A percentile compares a stretch with the other conserved stretches of the same genome.
phyloP scores from a whole-genome alignment of 257 asterid species.

The Craterostigma plantagineum region DNA sequence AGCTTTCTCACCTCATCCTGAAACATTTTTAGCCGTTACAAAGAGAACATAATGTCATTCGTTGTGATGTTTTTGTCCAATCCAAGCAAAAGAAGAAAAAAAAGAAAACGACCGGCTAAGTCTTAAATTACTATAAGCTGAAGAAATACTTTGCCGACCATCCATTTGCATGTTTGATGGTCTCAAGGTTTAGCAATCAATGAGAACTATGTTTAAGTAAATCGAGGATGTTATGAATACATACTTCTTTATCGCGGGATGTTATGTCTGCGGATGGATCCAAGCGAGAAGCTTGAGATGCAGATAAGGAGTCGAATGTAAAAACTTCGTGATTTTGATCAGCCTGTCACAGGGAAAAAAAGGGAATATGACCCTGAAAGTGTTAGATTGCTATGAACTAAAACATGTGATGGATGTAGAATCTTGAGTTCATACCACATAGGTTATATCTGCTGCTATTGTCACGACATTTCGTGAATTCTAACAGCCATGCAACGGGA shows the following conservation, averaged over 20 bases:
- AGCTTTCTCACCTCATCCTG: constrained; percentile 27
- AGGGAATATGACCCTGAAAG: neutral
- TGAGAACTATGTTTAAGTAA: no score
- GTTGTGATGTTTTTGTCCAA: no score
- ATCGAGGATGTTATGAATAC: constrained; percentile 7
- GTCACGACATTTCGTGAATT: no score
- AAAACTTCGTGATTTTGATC: constrained; percentile 17
- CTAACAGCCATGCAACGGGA: no score
- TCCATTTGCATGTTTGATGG: no score
- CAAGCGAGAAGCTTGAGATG: constrained; percentile 18
- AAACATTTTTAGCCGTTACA: constrained; percentile 5
- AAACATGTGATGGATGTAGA: constrained; percentile 1
- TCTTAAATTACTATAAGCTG: no score
- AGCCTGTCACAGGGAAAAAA: constrained; percentile 18
- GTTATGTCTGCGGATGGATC: constrained; percentile 17
- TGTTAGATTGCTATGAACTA: neutral
- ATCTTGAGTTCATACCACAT: no score
- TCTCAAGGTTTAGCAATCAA: no score
- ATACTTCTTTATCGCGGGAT: constrained; percentile 21
- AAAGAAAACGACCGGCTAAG: no score
- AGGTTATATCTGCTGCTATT: constrained; percentile 2
- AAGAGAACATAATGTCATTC: no score
- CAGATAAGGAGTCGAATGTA: constrained; percentile 13
- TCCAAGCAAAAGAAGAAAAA: no score
- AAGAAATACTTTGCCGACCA: no score